Percentiles rank a stretch among this genome's conserved stretches.
These are phyloP conservation scores for Podaxis sp. DNA, from an alignment of 768 basidiomycete genomes.

Conservation along the genomic window DNA sequence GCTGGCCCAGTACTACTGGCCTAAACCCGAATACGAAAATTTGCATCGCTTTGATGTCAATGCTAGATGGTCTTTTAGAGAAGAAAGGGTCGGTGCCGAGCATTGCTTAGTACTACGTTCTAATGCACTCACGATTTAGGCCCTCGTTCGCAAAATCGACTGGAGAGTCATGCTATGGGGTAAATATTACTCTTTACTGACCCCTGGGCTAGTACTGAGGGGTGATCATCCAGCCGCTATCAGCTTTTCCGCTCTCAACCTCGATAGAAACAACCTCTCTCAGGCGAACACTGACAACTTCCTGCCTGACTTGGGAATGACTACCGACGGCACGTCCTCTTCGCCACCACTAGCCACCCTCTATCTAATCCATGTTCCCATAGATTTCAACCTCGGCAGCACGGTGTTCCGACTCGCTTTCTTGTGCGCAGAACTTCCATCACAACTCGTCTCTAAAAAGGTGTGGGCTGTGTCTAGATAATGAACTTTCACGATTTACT, in stretches of 20 bases:
- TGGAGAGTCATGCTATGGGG: conserved; percentile 60
- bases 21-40: conserved; percentile 54
- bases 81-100: conserved; percentile 42
- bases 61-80: conserved; percentile 59
- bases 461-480: conserved; percentile 27
- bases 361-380: not conserved
- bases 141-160: conserved; percentile 54
- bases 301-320: conserved; percentile 53
- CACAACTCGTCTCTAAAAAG: conserved; percentile 61
- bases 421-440: conserved; percentile 58
- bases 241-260: conserved; percentile 56
- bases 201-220: not conserved
- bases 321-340: conserved; percentile 38
- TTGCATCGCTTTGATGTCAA: conserved; percentile 45
- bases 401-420: conserved; percentile 52
- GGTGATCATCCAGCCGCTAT: conserved; percentile 37
- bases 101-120: not conserved
- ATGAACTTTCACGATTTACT: not conserved
- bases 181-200: conserved; percentile 3
- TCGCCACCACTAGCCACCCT: not conserved
- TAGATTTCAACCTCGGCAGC: conserved; percentile 60
- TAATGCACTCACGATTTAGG: conserved; percentile 26
- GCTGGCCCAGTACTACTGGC: conserved; percentile 47
- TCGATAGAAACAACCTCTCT: conserved; percentile 52
- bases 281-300: conserved; percentile 63